Percentiles rank a stretch among this genome's conserved stretches.
These are phyloP conservation scores for Ogataea trehalophila DNA, from an alignment of 805 yeast species.

Conservation along the genomic window DNA sequence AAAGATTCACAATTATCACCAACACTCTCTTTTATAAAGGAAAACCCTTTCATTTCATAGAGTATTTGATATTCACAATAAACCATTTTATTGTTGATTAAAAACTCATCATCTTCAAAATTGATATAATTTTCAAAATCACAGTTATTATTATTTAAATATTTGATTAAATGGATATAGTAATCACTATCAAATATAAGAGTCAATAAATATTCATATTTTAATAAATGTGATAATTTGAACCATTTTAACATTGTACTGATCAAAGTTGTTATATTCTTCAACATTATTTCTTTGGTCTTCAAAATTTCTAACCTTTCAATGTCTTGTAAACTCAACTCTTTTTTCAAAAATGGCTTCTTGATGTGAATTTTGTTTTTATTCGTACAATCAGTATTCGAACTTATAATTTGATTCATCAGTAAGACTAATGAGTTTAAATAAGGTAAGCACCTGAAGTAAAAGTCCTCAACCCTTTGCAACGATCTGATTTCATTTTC, in stretches of 20 bases:
- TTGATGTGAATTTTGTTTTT: slow-evolving; percentile 18
- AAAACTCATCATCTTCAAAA: slow-evolving; percentile 22
- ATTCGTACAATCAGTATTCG: slow-evolving; percentile 27
- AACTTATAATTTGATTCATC: slow-evolving; percentile 58
- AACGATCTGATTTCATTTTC: slow-evolving; percentile 37
- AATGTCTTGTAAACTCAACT: slow-evolving; percentile 21
- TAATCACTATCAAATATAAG: slow-evolving; percentile 71
- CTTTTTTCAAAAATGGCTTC: slow-evolving; percentile 11
- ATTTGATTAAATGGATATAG: slow-evolving; percentile 34
- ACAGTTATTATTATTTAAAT: slow-evolving; percentile 27
- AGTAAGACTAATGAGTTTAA: slow-evolving; percentile 64
- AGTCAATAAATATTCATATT: slow-evolving; percentile 68
- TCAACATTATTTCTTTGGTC: slow-evolving; percentile 58
- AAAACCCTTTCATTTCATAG: slow-evolving; percentile 23
- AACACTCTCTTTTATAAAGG: slow-evolving; percentile 17
- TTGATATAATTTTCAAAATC: slow-evolving; percentile 23
- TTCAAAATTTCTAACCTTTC: slow-evolving; percentile 51
- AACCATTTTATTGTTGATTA: slow-evolving; percentile 26
- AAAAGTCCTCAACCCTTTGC: slow-evolving; percentile 56
- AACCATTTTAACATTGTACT: slow-evolving; percentile 67
- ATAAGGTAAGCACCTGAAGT: slow-evolving; percentile 45
- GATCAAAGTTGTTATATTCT: slow-evolving; percentile 52
- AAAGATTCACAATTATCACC: slow-evolving; percentile 15
- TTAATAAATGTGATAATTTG: slow-evolving; percentile 69
- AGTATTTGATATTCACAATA: slow-evolving; percentile 29